Evolutionary conservation across 1,139 yeast species (phyloP), one percentile per base, ranked within the genome.

Genomic region (Geotrichum phurueaensis): DNA sequence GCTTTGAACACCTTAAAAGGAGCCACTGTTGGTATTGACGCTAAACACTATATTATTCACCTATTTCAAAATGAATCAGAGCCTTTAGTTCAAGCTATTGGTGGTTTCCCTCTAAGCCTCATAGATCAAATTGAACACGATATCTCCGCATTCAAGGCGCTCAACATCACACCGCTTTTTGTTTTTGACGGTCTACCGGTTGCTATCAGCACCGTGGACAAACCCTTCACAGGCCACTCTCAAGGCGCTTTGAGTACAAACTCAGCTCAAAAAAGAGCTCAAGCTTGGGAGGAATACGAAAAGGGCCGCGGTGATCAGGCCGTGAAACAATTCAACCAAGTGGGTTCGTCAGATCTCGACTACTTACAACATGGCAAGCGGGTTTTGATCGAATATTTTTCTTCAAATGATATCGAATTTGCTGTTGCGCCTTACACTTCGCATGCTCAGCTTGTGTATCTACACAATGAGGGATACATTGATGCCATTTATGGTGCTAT

Each of bases 401-500:
- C 81, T 56, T 82, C 80, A 29, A 78, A 81, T 60, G 81, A 78
- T 2, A 76, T 89, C 31, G 87, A 85, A 64, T 92, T 82, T 70
- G 73, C 90, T 63, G 83, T 91, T 20, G 87, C 96, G 39, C 99
- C 99, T 1, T 91, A 86, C 70, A 81, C 85, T 60, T 84, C 97
- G 0, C 84, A 91, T 72, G 84, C 88, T 59, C 98, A 94, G 73
- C 78, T 94, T 67, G 83, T 89, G 10, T 90, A 89, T 69, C 78
- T 81, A 65, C 66, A 64, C 43, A 81, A 80, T 60, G 79, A 75
- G 33, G 79, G 77, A 2, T 73, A 80, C 51, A 82, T 92, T 60
- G 96, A 92, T 72, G 84, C 89, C 0, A 83, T 92, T 48, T 90
- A 85, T 72, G 96, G 96, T 0, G 87, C 97, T 10, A 85, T 92